These are phyloP conservation scores for Myrica gale DNA, from an alignment of 306 rosid species.

Conservation along the genomic window DNA sequence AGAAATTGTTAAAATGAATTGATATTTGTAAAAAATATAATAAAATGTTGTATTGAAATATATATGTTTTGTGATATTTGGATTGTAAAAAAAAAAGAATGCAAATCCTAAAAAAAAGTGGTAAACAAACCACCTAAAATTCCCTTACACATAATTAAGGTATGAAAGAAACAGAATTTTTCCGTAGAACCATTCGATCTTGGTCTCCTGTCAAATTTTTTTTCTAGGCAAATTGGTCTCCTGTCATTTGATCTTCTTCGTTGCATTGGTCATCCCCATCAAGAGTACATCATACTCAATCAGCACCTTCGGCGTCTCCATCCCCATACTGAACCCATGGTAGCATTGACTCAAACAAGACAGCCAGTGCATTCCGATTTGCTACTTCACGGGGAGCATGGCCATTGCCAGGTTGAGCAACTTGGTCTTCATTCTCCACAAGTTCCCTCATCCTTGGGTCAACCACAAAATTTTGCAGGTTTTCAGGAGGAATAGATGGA, in stretches of 20 bases:
- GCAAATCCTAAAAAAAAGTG: too few relatives aligned
- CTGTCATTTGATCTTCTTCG: constrained; percentile 29
- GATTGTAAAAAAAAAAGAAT: too few relatives aligned
- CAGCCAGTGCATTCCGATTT: constrained; percentile 72
- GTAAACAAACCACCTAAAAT: too few relatives aligned
- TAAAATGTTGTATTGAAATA: too few relatives aligned
- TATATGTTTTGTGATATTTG: too few relatives aligned
- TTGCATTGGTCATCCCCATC: constrained; percentile 46
- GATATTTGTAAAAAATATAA: too few relatives aligned
- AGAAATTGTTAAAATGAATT: too few relatives aligned
- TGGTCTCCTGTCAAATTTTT: constrained; percentile 8
- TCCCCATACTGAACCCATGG: constrained; percentile 89
- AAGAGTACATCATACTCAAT: constrained; percentile 37
- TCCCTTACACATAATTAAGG: neutral
- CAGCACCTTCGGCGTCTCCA: constrained; percentile 37
- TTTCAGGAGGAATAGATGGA: constrained; percentile 77
- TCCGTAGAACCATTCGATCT: neutral
- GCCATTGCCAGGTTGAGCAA: constrained; percentile 52
- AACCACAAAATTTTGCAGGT: constrained; percentile 71
- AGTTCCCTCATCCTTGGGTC: constrained; percentile 61
- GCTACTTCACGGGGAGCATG: constrained; percentile 58
- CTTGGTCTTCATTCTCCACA: constrained; percentile 45
- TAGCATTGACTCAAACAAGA: constrained; percentile 83
- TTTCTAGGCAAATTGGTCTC: too few relatives aligned
- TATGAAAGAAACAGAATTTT: neutral